Evolutionary conservation across 106 monocot genomes (phyloP).

Genomic region (Dendrobium huoshanense): DNA sequence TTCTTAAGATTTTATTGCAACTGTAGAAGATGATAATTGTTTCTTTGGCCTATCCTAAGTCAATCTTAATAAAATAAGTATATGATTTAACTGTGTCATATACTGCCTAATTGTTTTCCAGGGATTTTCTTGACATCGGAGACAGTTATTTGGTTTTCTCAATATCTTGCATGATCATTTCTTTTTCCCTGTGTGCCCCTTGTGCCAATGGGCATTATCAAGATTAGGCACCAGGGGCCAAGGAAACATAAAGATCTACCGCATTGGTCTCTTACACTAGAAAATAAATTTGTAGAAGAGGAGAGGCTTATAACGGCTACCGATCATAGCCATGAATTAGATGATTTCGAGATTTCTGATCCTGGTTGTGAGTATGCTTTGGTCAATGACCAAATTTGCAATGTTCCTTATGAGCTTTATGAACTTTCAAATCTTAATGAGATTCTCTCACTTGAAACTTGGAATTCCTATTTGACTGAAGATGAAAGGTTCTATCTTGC

Average conservation of each 20-base stretch:
- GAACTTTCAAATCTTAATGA: slow-evolving; percentile 51
- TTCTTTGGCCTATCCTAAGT: no score
- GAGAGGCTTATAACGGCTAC: slow-evolving; percentile 14
- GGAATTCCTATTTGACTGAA: slow-evolving; percentile 77
- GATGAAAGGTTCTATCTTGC: slow-evolving; percentile 68
- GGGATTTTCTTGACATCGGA: slow-evolving; percentile 11
- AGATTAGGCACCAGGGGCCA: slow-evolving; percentile 28
- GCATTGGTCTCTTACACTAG: neutral
- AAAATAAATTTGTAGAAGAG: slow-evolving; percentile 19
- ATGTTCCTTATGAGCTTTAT: slow-evolving; percentile 77
- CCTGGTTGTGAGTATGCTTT: slow-evolving; percentile 52
- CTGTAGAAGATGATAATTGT: no score
- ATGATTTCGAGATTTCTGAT: slow-evolving; percentile 45
- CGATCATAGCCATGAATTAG: slow-evolving; percentile 21
- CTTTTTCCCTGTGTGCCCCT: slow-evolving; percentile 16
- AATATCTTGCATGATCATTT: slow-evolving; percentile 23
- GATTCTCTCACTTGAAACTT: slow-evolving; percentile 76
- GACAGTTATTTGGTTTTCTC: slow-evolving; percentile 6
- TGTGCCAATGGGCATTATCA: slow-evolving; percentile 58
- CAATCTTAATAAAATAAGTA: no score
- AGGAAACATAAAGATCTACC: slow-evolving; percentile 5
- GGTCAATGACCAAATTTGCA: slow-evolving; percentile 49
- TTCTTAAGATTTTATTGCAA: no score
- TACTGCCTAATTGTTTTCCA: slow-evolving; percentile 4
- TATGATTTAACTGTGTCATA: neutral